phyloP scores from a whole-genome alignment of 768 basidiomycete genomes.

The Kwoniella sp. region DNA sequence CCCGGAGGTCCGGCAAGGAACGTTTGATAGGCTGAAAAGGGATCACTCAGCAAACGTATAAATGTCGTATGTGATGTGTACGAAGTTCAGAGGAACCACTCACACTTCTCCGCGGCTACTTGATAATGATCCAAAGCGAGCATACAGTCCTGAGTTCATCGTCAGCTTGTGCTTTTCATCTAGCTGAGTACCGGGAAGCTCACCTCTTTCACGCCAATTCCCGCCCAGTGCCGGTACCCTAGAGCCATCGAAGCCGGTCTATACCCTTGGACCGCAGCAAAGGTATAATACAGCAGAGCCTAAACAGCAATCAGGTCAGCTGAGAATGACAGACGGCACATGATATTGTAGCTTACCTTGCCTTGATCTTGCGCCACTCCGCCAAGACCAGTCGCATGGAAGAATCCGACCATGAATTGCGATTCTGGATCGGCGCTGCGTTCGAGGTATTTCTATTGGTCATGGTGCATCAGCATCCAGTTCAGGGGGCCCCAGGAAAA shows the following conservation, averaged over 20 bases:
- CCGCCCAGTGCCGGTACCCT: slow-evolving; percentile 92
- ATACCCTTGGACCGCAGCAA: slow-evolving; percentile 84
- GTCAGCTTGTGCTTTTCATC: neutral
- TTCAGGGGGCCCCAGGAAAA: slow-evolving; percentile 56
- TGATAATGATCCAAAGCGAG: slow-evolving; percentile 87
- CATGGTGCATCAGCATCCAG: neutral
- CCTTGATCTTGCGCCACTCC: slow-evolving; percentile 57
- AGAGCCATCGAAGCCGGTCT: slow-evolving; percentile 88
- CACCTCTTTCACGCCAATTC: slow-evolving; percentile 80
- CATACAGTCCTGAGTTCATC: slow-evolving; percentile 63
- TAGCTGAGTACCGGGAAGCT: neutral
- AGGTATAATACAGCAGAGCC: slow-evolving; percentile 90
- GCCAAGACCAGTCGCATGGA: slow-evolving; percentile 76
- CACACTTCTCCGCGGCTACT: slow-evolving; percentile 80
- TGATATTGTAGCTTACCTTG: slow-evolving; percentile 45
- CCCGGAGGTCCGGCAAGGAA: slow-evolving; percentile 87
- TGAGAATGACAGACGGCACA: neutral
- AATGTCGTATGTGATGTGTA: neutral
- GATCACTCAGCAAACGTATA: slow-evolving; percentile 40
- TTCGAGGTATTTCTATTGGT: slow-evolving; percentile 55
- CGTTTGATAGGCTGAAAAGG: slow-evolving; percentile 71
- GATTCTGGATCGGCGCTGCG: slow-evolving; percentile 73
- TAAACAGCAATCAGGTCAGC: slow-evolving; percentile 34
- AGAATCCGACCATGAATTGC: slow-evolving; percentile 82
- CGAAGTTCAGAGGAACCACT: neutral